Conservation (phyloP, 2,329 filamentous ascomycete species). For the Neoascochyta sp. region DNA sequence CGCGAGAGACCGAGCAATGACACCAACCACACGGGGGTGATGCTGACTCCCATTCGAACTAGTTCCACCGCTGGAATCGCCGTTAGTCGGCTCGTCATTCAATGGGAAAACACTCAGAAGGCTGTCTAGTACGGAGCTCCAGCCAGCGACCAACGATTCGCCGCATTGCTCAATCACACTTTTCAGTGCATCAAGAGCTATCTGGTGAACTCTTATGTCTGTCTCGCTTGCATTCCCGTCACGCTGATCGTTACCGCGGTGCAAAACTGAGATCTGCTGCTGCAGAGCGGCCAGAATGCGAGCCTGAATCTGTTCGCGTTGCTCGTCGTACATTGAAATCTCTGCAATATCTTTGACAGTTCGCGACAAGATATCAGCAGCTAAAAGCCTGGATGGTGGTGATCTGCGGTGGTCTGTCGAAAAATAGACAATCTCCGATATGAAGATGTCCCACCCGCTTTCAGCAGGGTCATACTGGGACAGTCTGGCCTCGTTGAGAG, state of each 20-base stretch:
- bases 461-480: constrained; percentile 61
- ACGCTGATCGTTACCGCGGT: constrained; percentile 47
- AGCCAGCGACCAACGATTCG: constrained; percentile 76
- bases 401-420: constrained; percentile 40
- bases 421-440: constrained; percentile 51
- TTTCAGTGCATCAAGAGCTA: constrained; percentile 74
- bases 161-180: constrained; percentile 83
- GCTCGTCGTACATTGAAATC: constrained; percentile 49
- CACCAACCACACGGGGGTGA: constrained; percentile 12
- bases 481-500: constrained; percentile 56
- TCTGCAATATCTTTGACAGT: constrained; percentile 47
- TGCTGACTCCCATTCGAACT: background rate
- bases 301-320: constrained; percentile 58
- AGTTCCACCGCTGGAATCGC: background rate
- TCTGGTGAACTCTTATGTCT: constrained; percentile 76
- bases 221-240: constrained; percentile 59
- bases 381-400: constrained; percentile 46
- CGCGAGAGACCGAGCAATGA: constrained; percentile 68
- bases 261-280: constrained; percentile 58
- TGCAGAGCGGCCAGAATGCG: constrained; percentile 66
- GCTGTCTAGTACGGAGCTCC: constrained; percentile 81
- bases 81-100: constrained; percentile 1
- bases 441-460: constrained; percentile 74
- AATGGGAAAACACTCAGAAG: constrained; percentile 71
- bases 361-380: constrained; percentile 49